phyloP scores from a whole-genome alignment of 352 stramenopile genomes.

The Lagenidium sp. region DNA sequence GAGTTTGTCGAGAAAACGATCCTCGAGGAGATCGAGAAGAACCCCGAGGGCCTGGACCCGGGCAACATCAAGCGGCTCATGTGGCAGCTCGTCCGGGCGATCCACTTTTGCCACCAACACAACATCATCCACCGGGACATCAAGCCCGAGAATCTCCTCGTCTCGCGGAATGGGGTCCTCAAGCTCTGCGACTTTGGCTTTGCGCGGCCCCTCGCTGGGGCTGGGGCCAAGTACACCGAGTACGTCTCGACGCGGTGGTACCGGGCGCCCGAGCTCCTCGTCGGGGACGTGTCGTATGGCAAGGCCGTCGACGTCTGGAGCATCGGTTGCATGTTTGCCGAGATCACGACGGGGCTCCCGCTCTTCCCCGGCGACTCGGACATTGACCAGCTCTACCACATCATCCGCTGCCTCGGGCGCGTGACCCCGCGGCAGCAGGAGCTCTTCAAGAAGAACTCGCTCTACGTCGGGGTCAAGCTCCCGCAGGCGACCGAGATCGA shows the following conservation, averaged over 20 bases:
- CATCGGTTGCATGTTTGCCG: conserved; percentile 93
- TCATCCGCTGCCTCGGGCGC: conserved; percentile 65
- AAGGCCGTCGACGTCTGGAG: conserved; percentile 97
- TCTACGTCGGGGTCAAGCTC: conserved; percentile 77
- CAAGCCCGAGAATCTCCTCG: conserved; percentile 92
- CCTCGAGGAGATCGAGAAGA: conserved; percentile 86
- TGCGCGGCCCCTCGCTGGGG: conserved; percentile 49
- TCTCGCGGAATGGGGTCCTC: conserved; percentile 90
- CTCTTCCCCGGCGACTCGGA: conserved; percentile 96
- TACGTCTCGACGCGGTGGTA: conserved; percentile 95
- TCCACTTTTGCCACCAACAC: conserved; percentile 93
- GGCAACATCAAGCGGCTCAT: conserved; percentile 66
- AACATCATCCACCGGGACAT: conserved; percentile 95
- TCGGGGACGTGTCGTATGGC: conserved; percentile 87
- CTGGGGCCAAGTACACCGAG: conserved; percentile 75
- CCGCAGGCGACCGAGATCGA: conserved; percentile 46
- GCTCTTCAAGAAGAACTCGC: conserved; percentile 73
- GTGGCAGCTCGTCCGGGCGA: conserved; percentile 76
- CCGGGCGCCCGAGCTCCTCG: conserved; percentile 89
- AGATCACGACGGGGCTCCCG: conserved; percentile 94
- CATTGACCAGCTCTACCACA: conserved; percentile 91
- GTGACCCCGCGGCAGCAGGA: conserved; percentile 72
- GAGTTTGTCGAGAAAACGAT: conserved; percentile 87
- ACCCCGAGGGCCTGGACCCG: conserved; percentile 66
- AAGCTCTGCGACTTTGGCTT: conserved; percentile 92